These are phyloP conservation scores for Phragmites australis DNA, from an alignment of 176 grass and related monocot species.

Conservation along the genomic window DNA sequence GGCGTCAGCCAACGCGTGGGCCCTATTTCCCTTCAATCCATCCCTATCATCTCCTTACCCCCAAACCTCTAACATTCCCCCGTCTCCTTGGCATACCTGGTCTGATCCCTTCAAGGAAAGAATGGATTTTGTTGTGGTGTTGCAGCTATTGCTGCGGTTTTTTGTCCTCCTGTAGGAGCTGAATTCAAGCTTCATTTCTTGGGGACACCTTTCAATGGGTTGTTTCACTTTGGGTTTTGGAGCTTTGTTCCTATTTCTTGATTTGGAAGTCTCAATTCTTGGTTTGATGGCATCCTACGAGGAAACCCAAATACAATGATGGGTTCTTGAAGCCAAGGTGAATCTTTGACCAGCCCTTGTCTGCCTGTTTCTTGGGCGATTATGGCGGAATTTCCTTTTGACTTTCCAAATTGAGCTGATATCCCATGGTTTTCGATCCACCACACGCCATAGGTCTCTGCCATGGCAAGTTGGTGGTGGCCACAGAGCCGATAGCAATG, in stretches of 20 bases:
- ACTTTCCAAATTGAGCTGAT: conserved; percentile 13
- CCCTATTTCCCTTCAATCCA: conserved; percentile 22
- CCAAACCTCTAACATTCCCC: conserved; percentile 29
- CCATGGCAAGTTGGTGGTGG: conserved; percentile 68
- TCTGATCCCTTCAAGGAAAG: conserved; percentile 3
- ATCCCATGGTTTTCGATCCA: conserved; percentile 38
- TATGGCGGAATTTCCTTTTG: background rate
- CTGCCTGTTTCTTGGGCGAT: conserved; percentile 9
- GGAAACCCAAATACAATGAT: conserved; percentile 18
- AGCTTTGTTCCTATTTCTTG: background rate
- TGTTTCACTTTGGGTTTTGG: background rate
- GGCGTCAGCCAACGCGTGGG: too few species aligned
- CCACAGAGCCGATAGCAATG: conserved; percentile 46
- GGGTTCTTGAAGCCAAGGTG: conserved; percentile 35
- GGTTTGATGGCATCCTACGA: background rate
- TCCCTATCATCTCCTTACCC: conserved; percentile 5
- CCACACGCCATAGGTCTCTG: conserved; percentile 78
- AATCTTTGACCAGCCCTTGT: conserved; percentile 27
- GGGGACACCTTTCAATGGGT: background rate
- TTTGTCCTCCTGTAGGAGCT: conserved; percentile 6
- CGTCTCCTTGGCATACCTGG: conserved; percentile 8
- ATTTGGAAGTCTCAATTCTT: too few species aligned
- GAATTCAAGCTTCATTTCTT: background rate
- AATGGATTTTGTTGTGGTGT: conserved; percentile 8
- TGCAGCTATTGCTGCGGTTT: background rate